These are phyloP conservation scores for Microbotryum violaceum DNA, from an alignment of 1,284 basidiomycete genomes.

Conservation along the genomic window DNA sequence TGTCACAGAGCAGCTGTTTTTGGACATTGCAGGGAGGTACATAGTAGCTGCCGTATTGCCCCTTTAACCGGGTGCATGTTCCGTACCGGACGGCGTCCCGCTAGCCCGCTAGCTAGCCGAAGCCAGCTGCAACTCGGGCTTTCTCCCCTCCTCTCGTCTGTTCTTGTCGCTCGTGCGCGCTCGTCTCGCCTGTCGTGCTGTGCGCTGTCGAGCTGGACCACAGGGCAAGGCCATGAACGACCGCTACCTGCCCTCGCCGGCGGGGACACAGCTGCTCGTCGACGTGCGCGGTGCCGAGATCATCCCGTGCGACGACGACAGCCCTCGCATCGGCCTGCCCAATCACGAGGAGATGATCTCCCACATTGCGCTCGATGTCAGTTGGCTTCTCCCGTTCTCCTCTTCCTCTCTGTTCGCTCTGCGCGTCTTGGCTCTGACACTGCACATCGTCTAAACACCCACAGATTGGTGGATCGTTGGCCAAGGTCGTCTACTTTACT, in stretches of 20 bases:
- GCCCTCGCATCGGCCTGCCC: constrained; percentile 87
- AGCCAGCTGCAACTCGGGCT: background rate
- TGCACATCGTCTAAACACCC: background rate
- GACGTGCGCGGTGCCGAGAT: constrained; percentile 32
- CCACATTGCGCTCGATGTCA: constrained; percentile 87
- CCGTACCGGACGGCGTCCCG: background rate
- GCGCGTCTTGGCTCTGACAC: background rate
- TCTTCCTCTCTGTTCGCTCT: background rate
- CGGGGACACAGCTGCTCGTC: constrained; percentile 26
- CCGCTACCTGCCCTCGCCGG: constrained; percentile 23
- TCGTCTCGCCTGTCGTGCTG: background rate
- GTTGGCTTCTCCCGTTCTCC: constrained; percentile 40
- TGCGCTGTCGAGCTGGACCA: background rate
- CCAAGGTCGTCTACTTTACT: constrained; percentile 98
- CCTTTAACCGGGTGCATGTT: background rate
- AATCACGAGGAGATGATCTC: constrained; percentile 89
- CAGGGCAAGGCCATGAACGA: constrained; percentile 18
- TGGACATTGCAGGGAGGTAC: no score
- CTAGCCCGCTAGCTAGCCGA: background rate
- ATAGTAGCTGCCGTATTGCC: no score
- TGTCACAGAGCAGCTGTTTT: no score
- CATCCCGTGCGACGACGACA: constrained; percentile 49
- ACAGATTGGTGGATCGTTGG: constrained; percentile 91
- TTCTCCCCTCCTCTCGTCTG: background rate
- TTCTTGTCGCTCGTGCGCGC: background rate